Evolutionary conservation across 2,329 filamentous ascomycete genomes (phyloP), one percentile per base, ranked within the genome.

Genomic region (Corinectria fuckeliana): DNA sequence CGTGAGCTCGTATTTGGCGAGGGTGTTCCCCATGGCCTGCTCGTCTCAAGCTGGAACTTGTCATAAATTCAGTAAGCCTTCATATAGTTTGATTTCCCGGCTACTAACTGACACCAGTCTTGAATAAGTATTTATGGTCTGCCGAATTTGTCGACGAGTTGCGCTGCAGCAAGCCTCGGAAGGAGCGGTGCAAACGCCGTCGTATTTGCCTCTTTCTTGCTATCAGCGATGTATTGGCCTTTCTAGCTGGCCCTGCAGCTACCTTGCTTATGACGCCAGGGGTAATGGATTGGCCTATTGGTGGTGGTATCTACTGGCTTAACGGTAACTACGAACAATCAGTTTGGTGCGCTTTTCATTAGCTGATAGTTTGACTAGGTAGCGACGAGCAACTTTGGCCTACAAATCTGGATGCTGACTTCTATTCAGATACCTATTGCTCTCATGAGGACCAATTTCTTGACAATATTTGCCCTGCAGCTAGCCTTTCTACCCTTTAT

Each of bases 221-320:
- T 6, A 21, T 59, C 10, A 32, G 42, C 2, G 59, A 59, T n/a
- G 30, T 34, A 8, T 14, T 63, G 1, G 56, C 60, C 13, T 16
- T 63, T 14, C 32, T 63, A n/a, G 36, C 36, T 3, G 36, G 16
- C 6, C 36, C 36, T 18, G 36, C 36, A 18, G 36, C 50, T 3
- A 58, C 55, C 5, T n/a, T 62, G 10, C 59, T 62, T 13, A 62
- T 64, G 55, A 53, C 60, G 48, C 61, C 59, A 2, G 32, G 56
- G n/a, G 18, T 21, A 32, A 23, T 59, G 25, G 49, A 57, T 14
- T 56, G 47, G 48, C 38, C 52, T 1, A 38, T 57, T 14, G 59
- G 52, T 5, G 59, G 59, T 10, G 51, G 57, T 3, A 44, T 54
- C 2, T 61, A 44, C 16, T 61, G 58, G 58, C 41, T 62, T 10